Conservation (phyloP, 306 rosid genomes). For the Gastrolobium villosum region DNA sequence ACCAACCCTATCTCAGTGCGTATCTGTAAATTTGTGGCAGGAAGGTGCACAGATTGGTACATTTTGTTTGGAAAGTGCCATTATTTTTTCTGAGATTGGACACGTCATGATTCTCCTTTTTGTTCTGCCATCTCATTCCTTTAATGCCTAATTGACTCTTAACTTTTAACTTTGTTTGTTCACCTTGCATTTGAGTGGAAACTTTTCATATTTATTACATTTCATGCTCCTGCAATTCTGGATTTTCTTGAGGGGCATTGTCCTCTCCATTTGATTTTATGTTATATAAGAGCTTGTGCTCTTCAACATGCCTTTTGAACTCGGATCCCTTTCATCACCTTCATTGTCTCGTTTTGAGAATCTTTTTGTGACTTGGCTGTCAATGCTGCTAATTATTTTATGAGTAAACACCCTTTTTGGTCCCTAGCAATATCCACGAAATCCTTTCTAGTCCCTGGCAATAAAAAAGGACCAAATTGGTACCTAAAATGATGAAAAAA, state of each 20-base stretch:
- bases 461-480: too few relatives aligned
- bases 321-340: conserved; percentile 57
- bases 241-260: conserved; percentile 53
- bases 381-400: conserved; percentile 59
- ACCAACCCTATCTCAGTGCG: conserved; percentile 53
- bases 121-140: conserved; percentile 60
- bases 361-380: conserved; percentile 57
- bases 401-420: too few relatives aligned
- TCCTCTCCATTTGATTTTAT: conserved; percentile 58
- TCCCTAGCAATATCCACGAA: too few relatives aligned
- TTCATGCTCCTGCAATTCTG: conserved; percentile 62
- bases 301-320: conserved; percentile 57
- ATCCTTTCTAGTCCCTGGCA: too few relatives aligned
- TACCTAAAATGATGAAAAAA: too few relatives aligned
- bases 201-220: conserved; percentile 51
- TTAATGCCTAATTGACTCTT: conserved; percentile 60
- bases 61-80: conserved; percentile 69
- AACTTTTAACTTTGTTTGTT: conserved; percentile 48
- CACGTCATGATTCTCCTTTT: conserved; percentile 67
- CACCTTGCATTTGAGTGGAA: conserved; percentile 61
- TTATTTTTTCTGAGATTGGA: conserved; percentile 66
- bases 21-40: conserved; percentile 76
- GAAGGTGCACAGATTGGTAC: conserved; percentile 71
- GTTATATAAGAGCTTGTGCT: conserved; percentile 62
- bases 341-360: conserved; percentile 58